Base-by-base conservation (phyloP, 2,329 filamentous ascomycete genomes). In the Fusarium sp. region DNA sequence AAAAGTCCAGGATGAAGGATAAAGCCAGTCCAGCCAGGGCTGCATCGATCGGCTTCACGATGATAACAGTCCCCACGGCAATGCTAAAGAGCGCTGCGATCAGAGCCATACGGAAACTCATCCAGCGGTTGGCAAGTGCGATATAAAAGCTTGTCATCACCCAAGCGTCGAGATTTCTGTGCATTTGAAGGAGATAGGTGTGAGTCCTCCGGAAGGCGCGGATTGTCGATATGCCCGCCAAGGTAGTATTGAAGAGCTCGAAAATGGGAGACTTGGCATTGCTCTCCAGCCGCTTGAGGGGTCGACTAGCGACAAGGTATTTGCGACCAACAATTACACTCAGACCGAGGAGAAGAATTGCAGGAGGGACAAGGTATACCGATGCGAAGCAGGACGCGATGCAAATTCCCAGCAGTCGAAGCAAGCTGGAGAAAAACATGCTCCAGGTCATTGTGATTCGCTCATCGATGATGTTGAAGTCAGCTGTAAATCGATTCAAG, bases 211-310 rank as follows among this genome's bases (percentile, higher is more conserved):
- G 89, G 74, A 94, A 95, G 0, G 92, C 92, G 6, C 94, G 89
- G 59, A 96, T 94, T 0, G 93, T 95, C 1, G 89, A 86, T 18
- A 96, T 89, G 6, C 94, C 94, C 0, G 89, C 88, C 5, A 95
- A 86, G 0, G 92, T 90, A 1, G 92, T 91, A 6, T 91, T 91
- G 74, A 95, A 95, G 69, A 94, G 91, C 79, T 95, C 93, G 74
- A 94, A 95, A 0, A 96, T 90, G 0, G 94, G 94, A 0, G 91
- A 93, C 81, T 94, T 95, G 58, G 91, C 89, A 2, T 88, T 94
- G 71, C 91, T 93, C 80, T 96, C 93, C 1, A 96, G 87, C 1
- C 94, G 87, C 82, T 95, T 95, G 68, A 93, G 87, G 36, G 94
- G 92, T 31, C 94, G 87, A 0, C 93, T 93, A 0, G 89, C 92